These are phyloP conservation scores for Calonectria montana DNA, from an alignment of 2,329 filamentous ascomycete species.

Conservation along the genomic window DNA sequence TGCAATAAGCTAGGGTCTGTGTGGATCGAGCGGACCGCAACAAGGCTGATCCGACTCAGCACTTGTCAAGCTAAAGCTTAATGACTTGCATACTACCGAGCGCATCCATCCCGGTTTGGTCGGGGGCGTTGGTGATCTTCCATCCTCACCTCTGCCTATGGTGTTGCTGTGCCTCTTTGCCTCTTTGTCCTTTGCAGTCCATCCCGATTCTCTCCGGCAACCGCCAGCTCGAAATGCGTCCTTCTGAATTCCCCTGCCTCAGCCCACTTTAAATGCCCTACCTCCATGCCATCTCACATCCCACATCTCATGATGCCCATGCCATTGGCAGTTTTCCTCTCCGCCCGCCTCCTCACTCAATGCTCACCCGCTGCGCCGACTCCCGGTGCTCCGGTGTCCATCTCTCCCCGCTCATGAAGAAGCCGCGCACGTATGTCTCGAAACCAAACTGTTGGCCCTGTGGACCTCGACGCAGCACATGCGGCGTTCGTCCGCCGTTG, in stretches of 20 bases:
- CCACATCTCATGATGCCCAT: slow-evolving; percentile 22
- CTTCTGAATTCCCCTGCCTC: not conserved
- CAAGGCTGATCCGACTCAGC: slow-evolving; percentile 10
- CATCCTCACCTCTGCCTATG: slow-evolving; percentile 1
- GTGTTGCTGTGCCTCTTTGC: not conserved
- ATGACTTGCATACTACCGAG: slow-evolving; percentile 18
- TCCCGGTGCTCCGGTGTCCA: slow-evolving; percentile 21
- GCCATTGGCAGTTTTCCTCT: slow-evolving; percentile 15
- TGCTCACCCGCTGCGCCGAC: slow-evolving; percentile 17
- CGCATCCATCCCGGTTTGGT: not conserved
- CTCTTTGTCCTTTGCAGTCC: slow-evolving; percentile 5
- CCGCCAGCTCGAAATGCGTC: slow-evolving; percentile 13
- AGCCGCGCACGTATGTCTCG: slow-evolving; percentile 15
- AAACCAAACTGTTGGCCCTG: not conserved
- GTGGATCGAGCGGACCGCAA: not conserved
- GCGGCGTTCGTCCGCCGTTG: slow-evolving; percentile 18
- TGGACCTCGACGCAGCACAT: slow-evolving; percentile 5
- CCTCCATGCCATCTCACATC: slow-evolving; percentile 11
- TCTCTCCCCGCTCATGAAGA: slow-evolving; percentile 17
- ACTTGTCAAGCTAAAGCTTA: slow-evolving; percentile 10
- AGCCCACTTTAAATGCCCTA: slow-evolving; percentile 7
- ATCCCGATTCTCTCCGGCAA: slow-evolving; percentile 40
- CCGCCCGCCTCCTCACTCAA: slow-evolving; percentile 13
- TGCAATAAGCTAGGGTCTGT: not conserved
- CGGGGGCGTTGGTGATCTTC: slow-evolving; percentile 1